Evolutionary conservation across 371 early-diverging fungal species (phyloP).

Genomic region (Cokeromyces recurvatus): DNA sequence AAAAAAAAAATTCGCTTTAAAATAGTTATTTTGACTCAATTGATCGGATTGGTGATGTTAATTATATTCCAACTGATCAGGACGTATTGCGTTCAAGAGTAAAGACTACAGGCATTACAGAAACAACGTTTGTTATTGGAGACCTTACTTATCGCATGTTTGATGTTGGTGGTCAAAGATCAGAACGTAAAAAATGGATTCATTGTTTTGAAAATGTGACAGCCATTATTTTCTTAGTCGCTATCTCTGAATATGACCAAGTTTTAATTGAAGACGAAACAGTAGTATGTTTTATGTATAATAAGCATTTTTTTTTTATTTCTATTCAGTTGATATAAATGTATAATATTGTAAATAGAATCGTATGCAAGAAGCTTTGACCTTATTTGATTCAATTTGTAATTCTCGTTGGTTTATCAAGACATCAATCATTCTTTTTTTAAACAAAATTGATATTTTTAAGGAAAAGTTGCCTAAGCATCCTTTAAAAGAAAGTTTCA

Average conservation of each 20-base stretch:
- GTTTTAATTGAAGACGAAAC: conserved; percentile 89
- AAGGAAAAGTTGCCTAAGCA: conserved; percentile 61
- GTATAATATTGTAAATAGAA: conserved; percentile 49
- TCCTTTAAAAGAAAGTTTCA: conserved; percentile 66
- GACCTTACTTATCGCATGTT: conserved; percentile 84
- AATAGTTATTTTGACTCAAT: conserved; percentile 80
- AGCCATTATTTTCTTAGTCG: conserved; percentile 87
- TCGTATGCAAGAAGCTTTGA: conserved; percentile 82
- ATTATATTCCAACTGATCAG: conserved; percentile 85
- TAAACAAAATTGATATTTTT: conserved; percentile 83
- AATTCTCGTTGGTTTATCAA: conserved; percentile 75
- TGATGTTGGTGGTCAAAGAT: conserved; percentile 92
- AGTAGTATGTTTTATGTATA: conserved; percentile 47
- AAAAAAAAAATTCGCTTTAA: background rate
- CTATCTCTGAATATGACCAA: conserved; percentile 92
- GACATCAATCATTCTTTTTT: conserved; percentile 75
- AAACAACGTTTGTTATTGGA: conserved; percentile 80
- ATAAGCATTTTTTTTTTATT: no score
- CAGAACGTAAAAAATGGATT: conserved; percentile 92
- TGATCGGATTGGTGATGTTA: conserved; percentile 69
- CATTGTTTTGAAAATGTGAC: conserved; percentile 95
- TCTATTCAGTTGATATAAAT: no score
- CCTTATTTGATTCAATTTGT: conserved; percentile 74
- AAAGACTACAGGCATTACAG: conserved; percentile 85
- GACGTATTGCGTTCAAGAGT: conserved; percentile 79